These are phyloP conservation scores for Alternaria brassicicola DNA, from an alignment of 2,329 filamentous ascomycete genomes.

Conservation along the genomic window DNA sequence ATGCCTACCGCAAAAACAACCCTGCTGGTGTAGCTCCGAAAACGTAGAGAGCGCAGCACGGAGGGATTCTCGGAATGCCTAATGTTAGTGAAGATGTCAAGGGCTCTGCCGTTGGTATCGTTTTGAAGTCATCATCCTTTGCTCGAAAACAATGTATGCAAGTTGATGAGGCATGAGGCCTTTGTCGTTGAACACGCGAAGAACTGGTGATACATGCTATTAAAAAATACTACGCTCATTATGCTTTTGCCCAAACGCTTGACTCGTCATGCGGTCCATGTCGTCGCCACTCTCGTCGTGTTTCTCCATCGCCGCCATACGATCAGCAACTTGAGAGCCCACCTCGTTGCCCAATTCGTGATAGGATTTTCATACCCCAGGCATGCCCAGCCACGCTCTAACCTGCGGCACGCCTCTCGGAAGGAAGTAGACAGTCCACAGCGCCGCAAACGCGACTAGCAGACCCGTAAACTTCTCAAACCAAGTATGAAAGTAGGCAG, in stretches of 20 bases:
- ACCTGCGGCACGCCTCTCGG: slow-evolving; percentile 53
- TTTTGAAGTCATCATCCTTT: not conserved
- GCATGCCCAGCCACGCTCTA: slow-evolving; percentile 55
- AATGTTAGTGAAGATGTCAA: not conserved
- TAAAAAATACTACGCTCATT: slow-evolving; percentile 4
- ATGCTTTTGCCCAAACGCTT: slow-evolving; percentile 4
- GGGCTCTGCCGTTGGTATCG: not conserved
- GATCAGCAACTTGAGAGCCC: not conserved
- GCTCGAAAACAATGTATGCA: not conserved
- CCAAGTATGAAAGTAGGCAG: slow-evolving; percentile 98
- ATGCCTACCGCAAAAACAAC: not conserved
- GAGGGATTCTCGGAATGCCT: not conserved
- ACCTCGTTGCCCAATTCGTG: not conserved
- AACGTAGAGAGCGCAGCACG: not conserved
- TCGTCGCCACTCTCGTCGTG: not conserved
- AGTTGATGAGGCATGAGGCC: not conserved
- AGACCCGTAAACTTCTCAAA: slow-evolving; percentile 77
- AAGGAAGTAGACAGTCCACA: slow-evolving; percentile 57
- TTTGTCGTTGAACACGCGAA: not conserved
- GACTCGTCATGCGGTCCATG: not conserved
- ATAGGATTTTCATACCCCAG: slow-evolving; percentile 45
- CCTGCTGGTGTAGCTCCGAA: not conserved
- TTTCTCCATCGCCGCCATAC: not conserved
- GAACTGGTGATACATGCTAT: slow-evolving; percentile 3
- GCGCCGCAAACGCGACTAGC: slow-evolving; percentile 53